These are phyloP conservation scores for Diaporthe velutina DNA, from an alignment of 2,329 filamentous ascomycete species.

Conservation along the genomic window DNA sequence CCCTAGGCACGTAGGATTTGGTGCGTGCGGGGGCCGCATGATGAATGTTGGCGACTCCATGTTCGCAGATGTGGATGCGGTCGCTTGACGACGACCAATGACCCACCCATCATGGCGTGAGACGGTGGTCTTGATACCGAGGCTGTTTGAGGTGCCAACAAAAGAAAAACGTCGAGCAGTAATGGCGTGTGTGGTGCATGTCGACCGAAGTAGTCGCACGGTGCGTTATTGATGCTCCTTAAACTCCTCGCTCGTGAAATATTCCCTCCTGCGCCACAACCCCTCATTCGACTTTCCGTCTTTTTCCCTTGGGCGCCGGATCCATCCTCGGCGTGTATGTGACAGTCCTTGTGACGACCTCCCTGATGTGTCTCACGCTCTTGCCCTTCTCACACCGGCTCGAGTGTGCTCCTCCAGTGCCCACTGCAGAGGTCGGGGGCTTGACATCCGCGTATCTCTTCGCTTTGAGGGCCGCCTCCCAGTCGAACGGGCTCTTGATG, in stretches of 20 bases:
- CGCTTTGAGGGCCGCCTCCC: slow-evolving; percentile 79
- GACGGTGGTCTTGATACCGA: background rate
- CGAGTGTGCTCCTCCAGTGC: slow-evolving; percentile 23
- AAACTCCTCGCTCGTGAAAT: slow-evolving; percentile 33
- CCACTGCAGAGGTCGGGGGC: slow-evolving; percentile 44
- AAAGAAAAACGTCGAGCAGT: slow-evolving; percentile 30
- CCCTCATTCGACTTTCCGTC: slow-evolving; percentile 75
- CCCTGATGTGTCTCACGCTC: slow-evolving; percentile 79
- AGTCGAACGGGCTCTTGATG: slow-evolving; percentile 80
- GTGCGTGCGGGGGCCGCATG: slow-evolving; percentile 7
- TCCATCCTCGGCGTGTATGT: slow-evolving; percentile 91
- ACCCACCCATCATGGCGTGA: slow-evolving; percentile 13
- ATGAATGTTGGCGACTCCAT: background rate
- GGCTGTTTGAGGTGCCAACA: slow-evolving; percentile 18
- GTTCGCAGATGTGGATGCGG: slow-evolving; percentile 16
- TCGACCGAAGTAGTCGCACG: slow-evolving; percentile 20
- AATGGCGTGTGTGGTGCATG: slow-evolving; percentile 12
- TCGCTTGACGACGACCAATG: background rate
- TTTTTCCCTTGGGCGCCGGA: slow-evolving; percentile 91
- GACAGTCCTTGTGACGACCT: slow-evolving; percentile 94
- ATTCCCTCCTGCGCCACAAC: background rate
- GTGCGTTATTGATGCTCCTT: slow-evolving; percentile 24
- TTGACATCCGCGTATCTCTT: slow-evolving; percentile 70
- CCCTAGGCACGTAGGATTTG: background rate
- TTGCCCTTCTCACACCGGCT: slow-evolving; percentile 67